Evolutionary conservation across 352 stramenopile species (phyloP).

Genomic region (Pythium grandisporangium): DNA sequence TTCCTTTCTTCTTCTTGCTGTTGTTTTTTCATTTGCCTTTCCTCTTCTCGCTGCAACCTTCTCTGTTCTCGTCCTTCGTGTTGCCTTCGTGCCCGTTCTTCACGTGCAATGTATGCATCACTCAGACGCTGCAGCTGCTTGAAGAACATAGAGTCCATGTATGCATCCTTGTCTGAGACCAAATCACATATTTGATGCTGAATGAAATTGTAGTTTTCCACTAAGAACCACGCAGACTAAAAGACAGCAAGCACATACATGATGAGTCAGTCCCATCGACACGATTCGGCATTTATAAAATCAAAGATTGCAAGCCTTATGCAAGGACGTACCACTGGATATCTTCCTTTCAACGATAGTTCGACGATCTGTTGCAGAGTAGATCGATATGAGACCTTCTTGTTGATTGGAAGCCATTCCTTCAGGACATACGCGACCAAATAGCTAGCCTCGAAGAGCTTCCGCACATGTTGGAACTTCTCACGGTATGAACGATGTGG

Average conservation of each 20-base stretch:
- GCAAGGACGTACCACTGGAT: conserved; percentile 47
- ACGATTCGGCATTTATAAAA: too few relatives aligned
- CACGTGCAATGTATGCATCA: conserved; percentile 50
- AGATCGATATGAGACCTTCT: conserved; percentile 75
- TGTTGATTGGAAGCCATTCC: conserved; percentile 81
- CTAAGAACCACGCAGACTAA: conserved; percentile 74
- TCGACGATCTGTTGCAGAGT: conserved; percentile 80
- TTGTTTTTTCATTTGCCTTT: conserved; percentile 13
- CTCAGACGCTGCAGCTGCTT: conserved; percentile 68
- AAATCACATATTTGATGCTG: conserved; percentile 67
- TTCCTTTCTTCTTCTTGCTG: conserved; percentile 17
- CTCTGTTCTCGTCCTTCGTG: conserved; percentile 50
- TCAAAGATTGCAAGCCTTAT: background rate
- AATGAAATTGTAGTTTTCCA: conserved; percentile 82
- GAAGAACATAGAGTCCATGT: conserved; percentile 82
- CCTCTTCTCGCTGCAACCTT: conserved; percentile 16
- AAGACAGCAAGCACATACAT: conserved; percentile 1
- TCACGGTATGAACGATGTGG: conserved; percentile 61
- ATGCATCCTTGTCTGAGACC: conserved; percentile 63
- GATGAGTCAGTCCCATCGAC: background rate
- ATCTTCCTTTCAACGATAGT: conserved; percentile 56
- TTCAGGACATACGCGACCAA: conserved; percentile 80
- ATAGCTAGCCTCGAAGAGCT: conserved; percentile 79
- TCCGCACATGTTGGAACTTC: conserved; percentile 63
- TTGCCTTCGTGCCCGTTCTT: conserved; percentile 46